Conservation (phyloP, 2,329 filamentous ascomycete species). For the Fusarium sp. region DNA sequence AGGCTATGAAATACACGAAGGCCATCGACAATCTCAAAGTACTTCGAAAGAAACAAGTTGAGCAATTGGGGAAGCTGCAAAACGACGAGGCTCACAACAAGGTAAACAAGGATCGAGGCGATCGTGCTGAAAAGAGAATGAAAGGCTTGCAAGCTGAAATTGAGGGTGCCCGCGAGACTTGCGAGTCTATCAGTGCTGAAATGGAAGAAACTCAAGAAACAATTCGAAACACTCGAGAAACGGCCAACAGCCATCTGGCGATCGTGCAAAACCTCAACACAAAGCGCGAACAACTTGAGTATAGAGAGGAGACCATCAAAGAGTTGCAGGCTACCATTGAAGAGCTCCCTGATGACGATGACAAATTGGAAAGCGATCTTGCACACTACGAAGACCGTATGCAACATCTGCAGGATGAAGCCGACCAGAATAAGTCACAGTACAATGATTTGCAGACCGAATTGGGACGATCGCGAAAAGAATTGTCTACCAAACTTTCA, state of each 20-base stretch:
- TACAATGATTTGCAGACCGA: constrained; percentile 73
- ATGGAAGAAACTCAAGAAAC: constrained; percentile 69
- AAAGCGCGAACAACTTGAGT: constrained; percentile 79
- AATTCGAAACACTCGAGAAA: constrained; percentile 74
- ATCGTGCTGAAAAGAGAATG: constrained; percentile 74
- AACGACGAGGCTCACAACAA: constrained; percentile 82
- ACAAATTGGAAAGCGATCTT: constrained; percentile 76
- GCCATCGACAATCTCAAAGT: constrained; percentile 95
- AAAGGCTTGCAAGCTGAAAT: constrained; percentile 75
- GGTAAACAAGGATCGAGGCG: constrained; percentile 84
- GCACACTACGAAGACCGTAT: constrained; percentile 83
- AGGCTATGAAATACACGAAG: constrained; percentile 96
- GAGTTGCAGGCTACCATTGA: constrained; percentile 79
- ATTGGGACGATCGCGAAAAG: constrained; percentile 57
- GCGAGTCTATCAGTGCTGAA: constrained; percentile 67
- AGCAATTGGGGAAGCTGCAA: constrained; percentile 78
- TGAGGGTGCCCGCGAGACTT: constrained; percentile 68
- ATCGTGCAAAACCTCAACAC: constrained; percentile 80
- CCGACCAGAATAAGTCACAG: constrained; percentile 69
- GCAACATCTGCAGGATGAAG: constrained; percentile 71
- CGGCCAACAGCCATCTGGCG: constrained; percentile 78
- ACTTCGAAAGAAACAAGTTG: constrained; percentile 83
- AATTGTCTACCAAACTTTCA: constrained; percentile 64
- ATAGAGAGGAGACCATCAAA: constrained; percentile 75
- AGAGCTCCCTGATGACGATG: constrained; percentile 82